Conservation (phyloP, 148 eudicot species). For the Rhododendron molle region DNA sequence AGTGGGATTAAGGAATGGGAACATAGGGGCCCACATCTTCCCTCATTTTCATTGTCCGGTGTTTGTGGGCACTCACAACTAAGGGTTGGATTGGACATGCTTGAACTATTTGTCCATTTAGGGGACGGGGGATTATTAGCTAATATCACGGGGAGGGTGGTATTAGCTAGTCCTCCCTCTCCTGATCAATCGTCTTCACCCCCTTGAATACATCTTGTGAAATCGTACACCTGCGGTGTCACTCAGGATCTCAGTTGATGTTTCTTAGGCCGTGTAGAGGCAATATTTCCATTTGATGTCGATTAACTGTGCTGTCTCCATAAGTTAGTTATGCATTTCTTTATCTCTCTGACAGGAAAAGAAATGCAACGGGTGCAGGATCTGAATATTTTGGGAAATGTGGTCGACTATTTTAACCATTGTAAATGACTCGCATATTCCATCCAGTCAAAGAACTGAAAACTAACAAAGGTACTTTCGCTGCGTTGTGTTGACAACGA, state of each 20-base stretch:
- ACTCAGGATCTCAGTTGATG: background rate
- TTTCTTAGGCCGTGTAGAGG: background rate
- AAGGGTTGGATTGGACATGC: background rate
- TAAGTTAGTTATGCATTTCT: background rate
- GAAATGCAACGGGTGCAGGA: background rate
- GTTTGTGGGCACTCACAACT: background rate
- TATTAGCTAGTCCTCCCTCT: background rate
- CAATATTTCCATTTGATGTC: background rate
- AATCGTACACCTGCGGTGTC: background rate
- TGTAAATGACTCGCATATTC: background rate
- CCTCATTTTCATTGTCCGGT: background rate
- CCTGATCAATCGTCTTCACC: background rate
- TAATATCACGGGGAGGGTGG: background rate
- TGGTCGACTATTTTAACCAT: background rate
- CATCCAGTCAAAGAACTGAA: background rate
- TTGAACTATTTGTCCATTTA: background rate
- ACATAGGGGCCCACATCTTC: background rate
- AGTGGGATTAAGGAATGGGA: background rate
- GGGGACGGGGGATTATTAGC: background rate
- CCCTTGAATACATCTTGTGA: background rate
- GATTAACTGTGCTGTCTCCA: background rate
- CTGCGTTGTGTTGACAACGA: background rate
- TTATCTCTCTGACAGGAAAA: background rate
- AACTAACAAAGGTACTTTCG: background rate
- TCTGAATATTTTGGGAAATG: slow-evolving; percentile 3